Conservation (phyloP, 192 early-diverging fungal genomes). For the Jimgerdemannia lactiflua region DNA sequence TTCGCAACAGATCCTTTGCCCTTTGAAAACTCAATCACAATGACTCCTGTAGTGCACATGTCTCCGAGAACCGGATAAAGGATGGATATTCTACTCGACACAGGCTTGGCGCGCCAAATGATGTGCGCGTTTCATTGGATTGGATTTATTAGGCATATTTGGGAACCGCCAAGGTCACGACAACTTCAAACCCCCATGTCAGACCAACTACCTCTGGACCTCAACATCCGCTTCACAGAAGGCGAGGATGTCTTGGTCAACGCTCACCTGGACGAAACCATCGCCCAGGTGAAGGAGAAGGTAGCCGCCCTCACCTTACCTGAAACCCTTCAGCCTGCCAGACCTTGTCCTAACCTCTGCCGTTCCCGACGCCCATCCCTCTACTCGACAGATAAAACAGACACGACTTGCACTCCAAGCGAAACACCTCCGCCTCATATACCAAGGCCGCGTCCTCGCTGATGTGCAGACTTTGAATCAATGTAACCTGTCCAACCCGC, state of each 20-base stretch:
- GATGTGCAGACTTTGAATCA: constrained; percentile 32
- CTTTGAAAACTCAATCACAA: no score
- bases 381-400: constrained; percentile 28
- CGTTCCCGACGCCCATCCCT: not conserved
- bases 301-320: constrained; percentile 11
- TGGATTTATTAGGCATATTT: no score
- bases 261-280: constrained; percentile 25
- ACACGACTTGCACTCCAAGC: constrained; percentile 19
- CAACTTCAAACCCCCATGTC: not conserved
- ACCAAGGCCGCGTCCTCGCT: constrained; percentile 42
- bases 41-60: no score
- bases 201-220: constrained; percentile 10
- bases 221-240: constrained; percentile 39
- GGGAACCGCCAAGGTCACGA: no score
- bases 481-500: constrained; percentile 19
- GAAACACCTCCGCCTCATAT: constrained; percentile 51
- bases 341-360: not conserved
- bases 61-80: no score
- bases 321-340: not conserved
- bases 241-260: constrained; percentile 31
- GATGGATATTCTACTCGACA: no score
- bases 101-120: no score
- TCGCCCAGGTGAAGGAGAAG: constrained; percentile 42
- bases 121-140: no score
- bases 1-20: no score